A percentile compares a stretch with the other conserved stretches of the same genome.
phyloP scores from a whole-genome alignment of 2,329 filamentous ascomycete species.

The Fusarium sarcochroum region DNA sequence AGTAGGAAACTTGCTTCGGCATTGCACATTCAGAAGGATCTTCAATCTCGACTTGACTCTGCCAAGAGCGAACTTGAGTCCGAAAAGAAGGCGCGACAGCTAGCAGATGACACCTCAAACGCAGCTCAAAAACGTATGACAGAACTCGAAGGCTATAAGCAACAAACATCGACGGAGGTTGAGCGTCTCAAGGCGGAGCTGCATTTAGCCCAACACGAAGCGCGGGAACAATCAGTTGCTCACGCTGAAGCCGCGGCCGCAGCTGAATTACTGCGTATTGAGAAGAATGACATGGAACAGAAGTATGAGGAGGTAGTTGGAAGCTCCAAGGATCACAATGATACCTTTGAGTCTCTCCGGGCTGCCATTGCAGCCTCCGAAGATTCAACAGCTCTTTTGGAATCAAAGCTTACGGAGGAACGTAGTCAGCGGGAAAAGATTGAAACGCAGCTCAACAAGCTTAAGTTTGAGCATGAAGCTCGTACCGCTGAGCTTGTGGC shows the following conservation, averaged over 20 bases:
- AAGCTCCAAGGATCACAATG: conserved; percentile 77
- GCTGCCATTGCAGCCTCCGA: conserved; percentile 84
- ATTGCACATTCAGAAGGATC: conserved; percentile 81
- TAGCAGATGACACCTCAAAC: conserved; percentile 89
- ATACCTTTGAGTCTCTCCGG: conserved; percentile 80
- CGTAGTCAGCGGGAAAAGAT: conserved; percentile 79
- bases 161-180: conserved; percentile 86
- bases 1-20: conserved; percentile 86
- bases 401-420: conserved; percentile 88
- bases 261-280: conserved; percentile 82
- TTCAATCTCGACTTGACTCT: conserved; percentile 82
- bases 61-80: conserved; percentile 80
- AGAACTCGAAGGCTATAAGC: conserved; percentile 86
- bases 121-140: conserved; percentile 86
- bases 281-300: conserved; percentile 82
- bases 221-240: conserved; percentile 84
- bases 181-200: conserved; percentile 89
- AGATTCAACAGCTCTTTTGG: conserved; percentile 81
- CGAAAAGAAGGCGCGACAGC: conserved; percentile 83
- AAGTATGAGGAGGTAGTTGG: conserved; percentile 77
- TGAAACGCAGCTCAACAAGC: conserved; percentile 80
- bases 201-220: conserved; percentile 81
- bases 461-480: conserved; percentile 87
- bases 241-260: conserved; percentile 82
- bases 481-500: conserved; percentile 82